A percentile compares a stretch with the other conserved stretches of the same genome.
These are phyloP conservation scores for Westerdykella sp. DNA, from an alignment of 2,329 filamentous ascomycete genomes.

Conservation along the genomic window DNA sequence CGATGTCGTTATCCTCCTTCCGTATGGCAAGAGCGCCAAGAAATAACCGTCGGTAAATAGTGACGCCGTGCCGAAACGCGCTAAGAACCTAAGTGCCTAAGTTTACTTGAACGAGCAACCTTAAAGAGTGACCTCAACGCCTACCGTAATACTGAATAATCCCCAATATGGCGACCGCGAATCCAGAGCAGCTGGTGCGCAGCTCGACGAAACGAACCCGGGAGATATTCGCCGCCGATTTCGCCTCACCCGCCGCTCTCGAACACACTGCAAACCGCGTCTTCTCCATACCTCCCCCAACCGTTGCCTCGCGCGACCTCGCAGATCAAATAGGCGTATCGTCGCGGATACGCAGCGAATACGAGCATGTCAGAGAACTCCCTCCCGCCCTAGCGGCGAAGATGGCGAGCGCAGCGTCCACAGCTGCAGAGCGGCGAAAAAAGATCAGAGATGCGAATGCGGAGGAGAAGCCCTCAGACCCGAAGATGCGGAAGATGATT, in stretches of 20 bases:
- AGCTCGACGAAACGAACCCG: slow-evolving; percentile 50
- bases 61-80: neutral
- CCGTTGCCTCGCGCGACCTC: slow-evolving; percentile 40
- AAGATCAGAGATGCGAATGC: slow-evolving; percentile 50
- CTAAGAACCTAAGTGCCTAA: neutral
- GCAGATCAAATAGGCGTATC: slow-evolving; percentile 46
- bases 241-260: slow-evolving; percentile 40
- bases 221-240: slow-evolving; percentile 50
- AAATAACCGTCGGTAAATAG: neutral
- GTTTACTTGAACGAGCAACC: neutral
- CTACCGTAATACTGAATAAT: neutral
- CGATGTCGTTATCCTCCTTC: too few species aligned
- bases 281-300: slow-evolving; percentile 40
- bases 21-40: neutral
- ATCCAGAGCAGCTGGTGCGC: slow-evolving; percentile 29
- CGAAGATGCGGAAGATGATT: slow-evolving; percentile 61
- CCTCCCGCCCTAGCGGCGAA: slow-evolving; percentile 74
- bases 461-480: slow-evolving; percentile 45
- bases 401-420: slow-evolving; percentile 57
- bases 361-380: slow-evolving; percentile 68
- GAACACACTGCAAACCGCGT: slow-evolving; percentile 36
- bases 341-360: slow-evolving; percentile 64
- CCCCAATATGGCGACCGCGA: neutral
- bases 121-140: neutral
- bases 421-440: slow-evolving; percentile 57